Base-by-base conservation (phyloP, 192 early-diverging fungal genomes). In the Entrophospora sp. region DNA sequence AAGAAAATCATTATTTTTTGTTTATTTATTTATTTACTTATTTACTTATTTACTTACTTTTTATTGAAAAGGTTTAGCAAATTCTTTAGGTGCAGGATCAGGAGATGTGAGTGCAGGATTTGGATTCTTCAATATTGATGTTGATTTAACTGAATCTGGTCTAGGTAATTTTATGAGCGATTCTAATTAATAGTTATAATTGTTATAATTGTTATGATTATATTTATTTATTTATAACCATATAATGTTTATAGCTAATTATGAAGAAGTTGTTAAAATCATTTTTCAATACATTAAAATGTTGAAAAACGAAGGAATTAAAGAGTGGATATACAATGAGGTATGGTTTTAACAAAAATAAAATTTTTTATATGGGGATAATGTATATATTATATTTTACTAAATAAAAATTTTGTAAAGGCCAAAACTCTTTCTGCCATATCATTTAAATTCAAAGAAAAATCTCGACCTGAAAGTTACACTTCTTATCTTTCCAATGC, bases 281-380 rank as follows among this genome's bases (percentile, higher is more conserved):
- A 68, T 97, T 16, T 98, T 97, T 73, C 85, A 91, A 69, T 98
- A 93, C 67, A 89, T 97, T 62, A 73, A 88, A 25, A 85, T 98
- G 83, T 70, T 98, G 27, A 80, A 80, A 48, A 58, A 73, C n/a
- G 71, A 70, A 44, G 89, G 88, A 27, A 75, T 91, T 45, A 83
- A 91, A 62, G 75, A 86, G 32, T 89, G 88, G 81, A 86, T 90
- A 46, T 96, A 86, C 72, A 79, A 91, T 31, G 94, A 98, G 79
- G 83, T 87, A 68, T 59, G n/a, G n/a, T n/a, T n/a, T n/a, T n/a
- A n/a, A n/a, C n/a, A n/a, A n/a, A n/a, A n/a, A n/a, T n/a, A n/a
- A n/a, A n/a, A n/a, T n/a, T n/a, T n/a, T n/a, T n/a, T n/a, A n/a
- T n/a, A n/a, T n/a, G n/a, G n/a, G n/a, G n/a, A n/a, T n/a, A n/a